These are phyloP conservation scores for Phoenix dactylifera DNA, from an alignment of 176 grass and related monocot species.

Conservation along the genomic window DNA sequence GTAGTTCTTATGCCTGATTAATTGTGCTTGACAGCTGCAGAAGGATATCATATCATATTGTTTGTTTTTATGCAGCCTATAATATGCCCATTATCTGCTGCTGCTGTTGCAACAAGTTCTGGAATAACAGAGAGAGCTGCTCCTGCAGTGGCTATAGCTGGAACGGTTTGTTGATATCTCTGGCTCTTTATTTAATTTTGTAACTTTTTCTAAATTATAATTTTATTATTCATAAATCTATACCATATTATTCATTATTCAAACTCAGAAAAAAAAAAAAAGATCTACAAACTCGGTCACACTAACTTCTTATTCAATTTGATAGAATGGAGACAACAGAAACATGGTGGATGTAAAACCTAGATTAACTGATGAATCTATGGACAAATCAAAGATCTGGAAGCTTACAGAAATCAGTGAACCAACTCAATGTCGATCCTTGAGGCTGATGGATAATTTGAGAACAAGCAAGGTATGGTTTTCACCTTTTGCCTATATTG, in stretches of 20 bases:
- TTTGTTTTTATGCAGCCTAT: slow-evolving; percentile 57
- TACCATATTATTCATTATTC: too few species aligned
- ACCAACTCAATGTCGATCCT: slow-evolving; percentile 73
- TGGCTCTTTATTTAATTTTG: background rate
- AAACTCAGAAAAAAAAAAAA: too few species aligned
- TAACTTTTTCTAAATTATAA: background rate
- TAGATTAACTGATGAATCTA: slow-evolving; percentile 71
- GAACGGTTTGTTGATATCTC: slow-evolving; percentile 43
- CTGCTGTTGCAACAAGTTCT: slow-evolving; percentile 55
- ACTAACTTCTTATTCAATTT: slow-evolving; percentile 12
- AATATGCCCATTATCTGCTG: slow-evolving; percentile 68
- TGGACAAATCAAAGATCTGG: slow-evolving; percentile 93
- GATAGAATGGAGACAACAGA: slow-evolving; percentile 85
- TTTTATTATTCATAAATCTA: background rate
- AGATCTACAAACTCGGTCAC: slow-evolving; percentile 5
- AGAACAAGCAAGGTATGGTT: slow-evolving; percentile 71
- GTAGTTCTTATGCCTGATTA: slow-evolving; percentile 21
- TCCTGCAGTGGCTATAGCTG: slow-evolving; percentile 47
- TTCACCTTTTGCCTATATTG: too few species aligned
- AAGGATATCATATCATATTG: background rate
- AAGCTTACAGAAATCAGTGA: slow-evolving; percentile 94
- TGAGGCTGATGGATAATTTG: slow-evolving; percentile 73
- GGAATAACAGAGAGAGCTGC: slow-evolving; percentile 35
- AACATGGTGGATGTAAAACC: slow-evolving; percentile 87
- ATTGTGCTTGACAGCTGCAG: background rate